These are phyloP conservation scores for Colletotrichum camelliae DNA, from an alignment of 2,329 filamentous ascomycete genomes.

Conservation along the genomic window DNA sequence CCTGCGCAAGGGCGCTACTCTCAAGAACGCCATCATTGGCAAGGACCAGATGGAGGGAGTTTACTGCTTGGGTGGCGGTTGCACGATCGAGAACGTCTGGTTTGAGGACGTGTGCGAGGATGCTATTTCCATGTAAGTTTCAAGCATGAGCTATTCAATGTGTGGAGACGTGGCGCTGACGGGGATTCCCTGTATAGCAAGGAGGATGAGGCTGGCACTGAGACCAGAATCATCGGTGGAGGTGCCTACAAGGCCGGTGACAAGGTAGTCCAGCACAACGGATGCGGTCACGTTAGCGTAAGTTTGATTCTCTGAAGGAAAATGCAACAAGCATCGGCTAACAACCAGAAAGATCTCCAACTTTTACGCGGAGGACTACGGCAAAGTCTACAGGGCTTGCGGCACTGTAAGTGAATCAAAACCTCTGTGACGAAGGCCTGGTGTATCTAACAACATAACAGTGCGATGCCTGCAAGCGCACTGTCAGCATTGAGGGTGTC, in stretches of 20 bases:
- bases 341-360: slow-evolving; percentile 33
- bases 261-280: slow-evolving; percentile 55
- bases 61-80: slow-evolving; percentile 30
- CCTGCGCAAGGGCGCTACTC: slow-evolving; percentile 44
- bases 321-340: background rate
- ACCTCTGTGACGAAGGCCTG: background rate
- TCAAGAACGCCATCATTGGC: slow-evolving; percentile 54
- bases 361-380: slow-evolving; percentile 51
- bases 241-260: slow-evolving; percentile 49
- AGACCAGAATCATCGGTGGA: slow-evolving; percentile 36
- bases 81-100: slow-evolving; percentile 31
- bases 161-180: background rate
- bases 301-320: background rate
- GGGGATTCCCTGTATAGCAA: background rate
- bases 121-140: slow-evolving; percentile 26
- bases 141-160: background rate
- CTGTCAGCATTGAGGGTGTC: slow-evolving; percentile 46
- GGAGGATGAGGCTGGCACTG: slow-evolving; percentile 18
- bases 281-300: slow-evolving; percentile 46
- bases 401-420: slow-evolving; percentile 14
- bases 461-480: slow-evolving; percentile 40
- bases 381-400: slow-evolving; percentile 42
- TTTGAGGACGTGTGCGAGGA: slow-evolving; percentile 32
- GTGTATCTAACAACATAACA: background rate
- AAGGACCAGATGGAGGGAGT: slow-evolving; percentile 33